A percentile compares a stretch with the other conserved stretches of the same genome.
Evolutionary conservation across 345 rosid species (phyloP).

Genomic region (Eucalyptus microcorys): DNA sequence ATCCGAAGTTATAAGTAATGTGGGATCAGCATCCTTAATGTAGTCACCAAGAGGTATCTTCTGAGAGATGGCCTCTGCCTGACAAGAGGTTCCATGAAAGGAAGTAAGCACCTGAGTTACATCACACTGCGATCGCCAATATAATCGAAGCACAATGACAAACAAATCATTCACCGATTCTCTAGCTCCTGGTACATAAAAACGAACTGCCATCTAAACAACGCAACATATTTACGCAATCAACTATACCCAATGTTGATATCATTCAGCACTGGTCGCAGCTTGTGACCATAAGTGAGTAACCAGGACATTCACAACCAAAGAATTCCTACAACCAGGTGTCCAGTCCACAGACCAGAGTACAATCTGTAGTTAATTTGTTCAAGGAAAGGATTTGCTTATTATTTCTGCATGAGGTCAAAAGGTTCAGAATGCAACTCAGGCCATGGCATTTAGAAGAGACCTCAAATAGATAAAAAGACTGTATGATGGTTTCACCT

Average conservation of each 20-base stretch:
- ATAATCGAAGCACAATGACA: neutral
- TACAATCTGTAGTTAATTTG: neutral
- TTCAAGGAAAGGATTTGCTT: neutral
- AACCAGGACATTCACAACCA: neutral
- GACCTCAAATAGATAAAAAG: neutral
- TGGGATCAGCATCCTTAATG: constrained; percentile 38
- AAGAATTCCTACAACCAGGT: neutral
- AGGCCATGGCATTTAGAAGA: neutral
- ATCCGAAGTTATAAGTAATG: constrained; percentile 62
- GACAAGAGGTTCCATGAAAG: constrained; percentile 25
- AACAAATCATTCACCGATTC: neutral
- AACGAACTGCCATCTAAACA: neutral
- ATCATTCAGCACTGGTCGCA: neutral
- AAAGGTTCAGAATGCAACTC: neutral
- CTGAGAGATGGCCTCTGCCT: constrained; percentile 74
- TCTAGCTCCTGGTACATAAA: neutral
- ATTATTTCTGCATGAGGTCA: neutral
- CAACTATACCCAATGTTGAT: neutral
- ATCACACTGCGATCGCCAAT: neutral
- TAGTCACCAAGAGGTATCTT: constrained; percentile 34
- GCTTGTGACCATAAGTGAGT: neutral
- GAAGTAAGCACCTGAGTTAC: constrained; percentile 4
- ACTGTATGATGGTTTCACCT: neutral
- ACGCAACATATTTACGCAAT: neutral
- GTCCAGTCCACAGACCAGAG: neutral